phyloP scores from a whole-genome alignment of 176 grass and related monocot genomes.

The Triticum monococcum region DNA sequence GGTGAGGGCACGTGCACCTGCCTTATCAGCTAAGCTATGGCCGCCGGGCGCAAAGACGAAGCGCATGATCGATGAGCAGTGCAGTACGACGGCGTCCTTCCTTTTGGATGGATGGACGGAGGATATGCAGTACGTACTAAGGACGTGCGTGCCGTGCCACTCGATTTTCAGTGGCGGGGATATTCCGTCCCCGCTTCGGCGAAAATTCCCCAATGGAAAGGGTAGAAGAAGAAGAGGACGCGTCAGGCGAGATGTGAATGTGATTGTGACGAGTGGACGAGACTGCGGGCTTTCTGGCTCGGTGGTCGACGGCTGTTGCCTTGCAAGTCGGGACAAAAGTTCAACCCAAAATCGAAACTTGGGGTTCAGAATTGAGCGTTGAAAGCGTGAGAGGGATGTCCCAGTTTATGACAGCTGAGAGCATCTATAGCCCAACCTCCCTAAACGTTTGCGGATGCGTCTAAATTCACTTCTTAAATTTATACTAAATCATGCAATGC shows the following conservation, averaged over 20 bases:
- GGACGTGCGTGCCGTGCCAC: neutral
- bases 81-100: neutral
- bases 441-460: no score
- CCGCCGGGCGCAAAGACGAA: neutral
- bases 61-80: neutral
- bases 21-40: conserved; percentile 27
- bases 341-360: no score
- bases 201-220: neutral
- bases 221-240: neutral
- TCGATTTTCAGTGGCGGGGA: neutral
- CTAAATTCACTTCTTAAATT: no score
- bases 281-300: no score
- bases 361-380: no score
- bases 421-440: no score
- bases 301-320: no score
- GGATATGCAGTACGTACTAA: neutral
- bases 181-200: neutral
- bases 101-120: neutral
- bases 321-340: no score
- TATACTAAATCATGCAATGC: no score
- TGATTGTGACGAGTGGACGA: neutral
- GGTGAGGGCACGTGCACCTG: neutral
- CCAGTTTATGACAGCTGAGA: no score
- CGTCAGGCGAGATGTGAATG: neutral
- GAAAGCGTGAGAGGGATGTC: no score